Percentiles rank a stretch among this genome's conserved stretches.
These are phyloP conservation scores for Raphanus sativus DNA, from an alignment of 345 rosid genomes.

Conservation along the genomic window DNA sequence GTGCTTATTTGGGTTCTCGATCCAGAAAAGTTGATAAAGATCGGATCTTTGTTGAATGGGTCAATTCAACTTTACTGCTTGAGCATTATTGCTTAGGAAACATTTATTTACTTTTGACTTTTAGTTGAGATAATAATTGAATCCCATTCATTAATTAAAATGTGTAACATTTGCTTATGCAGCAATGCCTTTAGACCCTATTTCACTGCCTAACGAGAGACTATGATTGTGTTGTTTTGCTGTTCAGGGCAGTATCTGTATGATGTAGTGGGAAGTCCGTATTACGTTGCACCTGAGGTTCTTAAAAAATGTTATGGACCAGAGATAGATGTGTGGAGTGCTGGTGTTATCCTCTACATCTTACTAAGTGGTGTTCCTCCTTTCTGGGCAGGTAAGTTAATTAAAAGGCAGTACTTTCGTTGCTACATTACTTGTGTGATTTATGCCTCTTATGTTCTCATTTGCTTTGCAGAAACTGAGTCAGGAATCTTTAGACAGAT, in stretches of 20 bases:
- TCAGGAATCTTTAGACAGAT: constrained; percentile 96
- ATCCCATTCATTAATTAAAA: not conserved
- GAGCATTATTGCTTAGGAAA: constrained; percentile 3
- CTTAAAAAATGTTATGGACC: constrained; percentile 86
- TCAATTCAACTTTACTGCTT: not conserved
- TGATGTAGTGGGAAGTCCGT: constrained; percentile 98
- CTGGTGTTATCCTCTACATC: constrained; percentile 93
- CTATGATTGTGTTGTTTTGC: constrained; percentile 2
- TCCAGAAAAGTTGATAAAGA: not conserved
- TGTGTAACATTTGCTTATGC: not conserved
- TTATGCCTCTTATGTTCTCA: not conserved
- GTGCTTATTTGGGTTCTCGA: not conserved
- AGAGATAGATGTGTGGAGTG: constrained; percentile 93
- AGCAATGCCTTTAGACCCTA: not conserved
- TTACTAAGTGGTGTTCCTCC: constrained; percentile 95
- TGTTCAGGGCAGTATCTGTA: constrained; percentile 67
- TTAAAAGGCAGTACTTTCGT: not conserved
- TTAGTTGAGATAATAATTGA: not conserved
- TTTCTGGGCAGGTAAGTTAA: constrained; percentile 80
- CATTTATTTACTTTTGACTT: not conserved
- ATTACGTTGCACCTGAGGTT: constrained; percentile 98
- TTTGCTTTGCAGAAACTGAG: constrained; percentile 66
- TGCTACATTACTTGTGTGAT: not conserved
- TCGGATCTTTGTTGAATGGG: not conserved
- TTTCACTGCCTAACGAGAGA: not conserved